Conservation (phyloP, 2,329 filamentous ascomycete species). For the Talaromyces marneffei region DNA sequence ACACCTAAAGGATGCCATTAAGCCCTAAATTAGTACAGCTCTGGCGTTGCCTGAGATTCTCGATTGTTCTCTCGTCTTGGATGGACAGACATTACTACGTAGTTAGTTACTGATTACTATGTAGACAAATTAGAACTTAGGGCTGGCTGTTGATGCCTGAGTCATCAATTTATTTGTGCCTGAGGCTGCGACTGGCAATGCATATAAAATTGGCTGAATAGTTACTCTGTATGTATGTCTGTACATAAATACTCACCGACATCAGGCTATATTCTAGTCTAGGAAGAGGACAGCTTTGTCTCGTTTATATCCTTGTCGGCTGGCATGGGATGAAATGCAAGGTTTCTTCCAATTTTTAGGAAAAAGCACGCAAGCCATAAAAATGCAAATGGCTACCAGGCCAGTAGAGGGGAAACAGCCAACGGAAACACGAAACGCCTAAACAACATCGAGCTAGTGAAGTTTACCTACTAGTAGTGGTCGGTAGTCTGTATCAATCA, state of each 20-base stretch:
- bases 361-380: background rate
- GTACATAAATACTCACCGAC: background rate
- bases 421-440: background rate
- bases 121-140: background rate
- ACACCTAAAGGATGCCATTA: background rate
- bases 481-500: background rate
- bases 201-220: background rate
- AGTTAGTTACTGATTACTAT: too few species aligned
- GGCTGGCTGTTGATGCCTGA: background rate
- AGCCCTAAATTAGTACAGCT: background rate
- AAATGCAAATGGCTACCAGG: background rate
- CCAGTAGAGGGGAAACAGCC: background rate
- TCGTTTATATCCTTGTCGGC: background rate
- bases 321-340: too few species aligned
- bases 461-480: background rate
- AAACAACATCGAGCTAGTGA: background rate
- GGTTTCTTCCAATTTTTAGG: background rate
- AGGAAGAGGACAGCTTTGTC: background rate
- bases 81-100: too few species aligned
- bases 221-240: background rate
- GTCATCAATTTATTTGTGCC: background rate
- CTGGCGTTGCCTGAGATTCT: background rate
- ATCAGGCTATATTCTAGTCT: background rate
- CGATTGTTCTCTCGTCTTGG: background rate
- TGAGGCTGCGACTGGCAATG: background rate